Base-by-base conservation (phyloP, 2,329 filamentous ascomycete species). In the Ophiocordyceps camponoti-leonardi region DNA sequence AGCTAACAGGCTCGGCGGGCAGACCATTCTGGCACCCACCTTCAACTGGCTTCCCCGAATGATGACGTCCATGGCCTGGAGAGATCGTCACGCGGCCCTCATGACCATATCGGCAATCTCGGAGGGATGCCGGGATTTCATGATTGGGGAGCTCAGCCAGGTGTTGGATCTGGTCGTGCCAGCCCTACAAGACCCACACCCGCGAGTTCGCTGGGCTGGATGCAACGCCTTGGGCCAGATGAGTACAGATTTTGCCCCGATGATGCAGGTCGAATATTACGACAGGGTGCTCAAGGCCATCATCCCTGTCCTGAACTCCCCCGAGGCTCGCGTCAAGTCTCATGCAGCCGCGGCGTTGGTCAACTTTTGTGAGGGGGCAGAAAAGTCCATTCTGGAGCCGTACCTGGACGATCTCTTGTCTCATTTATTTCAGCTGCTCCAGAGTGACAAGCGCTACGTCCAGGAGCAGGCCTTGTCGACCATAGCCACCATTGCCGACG, bases 51-150 rank as follows among this genome's bases (percentile, higher is more conserved):
- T 98, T 37, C 92, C 92, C 11, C 77, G 87, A 51, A 98, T 98
- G 92, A 93, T 96, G 80, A 86, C 81, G 45, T 96, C 92, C 1
- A 82, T 85, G 54, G 79, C 86, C 28, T 98, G 92, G 92, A 80
- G 86, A 57, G 92, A 98, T 62, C 79, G 90, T 50, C 92, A 98
- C 62, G 92, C 92, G 30, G 92, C 92, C 42, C 75, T 98, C 45
- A 98, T 98, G 92, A 92, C 92, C 22, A 95, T 98, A 49, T 96
- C 90, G 3, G 92, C 92, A 52, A 98, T 98, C 51, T 96, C 92
- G 0, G 92, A 98, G 64, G 92, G 92, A 35, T 98, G 92, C 59
- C 81, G 87, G 48, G 90, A 96, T 23, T 72, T 95, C 50, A 98
- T 98, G 92, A 75, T 94, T 52, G 84, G 84, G 40, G 92, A 98